Conservation (phyloP, 805 yeast genomes). For the Kazachstania bromeliacearum region DNA sequence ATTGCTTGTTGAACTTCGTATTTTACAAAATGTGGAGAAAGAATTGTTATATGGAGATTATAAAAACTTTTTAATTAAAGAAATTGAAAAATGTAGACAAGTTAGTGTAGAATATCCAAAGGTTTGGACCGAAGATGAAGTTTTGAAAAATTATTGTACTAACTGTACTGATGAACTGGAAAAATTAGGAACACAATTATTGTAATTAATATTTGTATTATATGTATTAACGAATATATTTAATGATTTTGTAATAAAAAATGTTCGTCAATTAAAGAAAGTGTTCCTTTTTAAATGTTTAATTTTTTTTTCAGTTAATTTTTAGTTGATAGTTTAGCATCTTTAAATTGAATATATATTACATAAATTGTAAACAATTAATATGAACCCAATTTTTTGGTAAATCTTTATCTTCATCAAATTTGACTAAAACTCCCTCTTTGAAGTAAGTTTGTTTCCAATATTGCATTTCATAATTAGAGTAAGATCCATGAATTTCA, state of each 20-base stretch:
- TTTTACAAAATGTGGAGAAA: slow-evolving; percentile 55
- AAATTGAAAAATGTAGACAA: slow-evolving; percentile 44
- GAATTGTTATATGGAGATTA: slow-evolving; percentile 59
- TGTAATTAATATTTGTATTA: slow-evolving; percentile 15
- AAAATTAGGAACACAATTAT: slow-evolving; percentile 7
- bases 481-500: slow-evolving; percentile 38
- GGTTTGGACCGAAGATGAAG: slow-evolving; percentile 20
- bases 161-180: slow-evolving; percentile 28
- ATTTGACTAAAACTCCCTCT: slow-evolving; percentile 35
- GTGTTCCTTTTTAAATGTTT: neutral
- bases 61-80: slow-evolving; percentile 59
- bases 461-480: slow-evolving; percentile 44
- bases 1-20: slow-evolving; percentile 54
- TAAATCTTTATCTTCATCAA: slow-evolving; percentile 18
- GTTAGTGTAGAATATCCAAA: slow-evolving; percentile 26
- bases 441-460: slow-evolving; percentile 45
- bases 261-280: no score
- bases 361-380: slow-evolving; percentile 20
- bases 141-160: slow-evolving; percentile 26
- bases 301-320: neutral
- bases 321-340: neutral
- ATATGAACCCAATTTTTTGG: slow-evolving; percentile 21
- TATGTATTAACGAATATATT: neutral
- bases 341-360: slow-evolving; percentile 1
- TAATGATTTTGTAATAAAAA: no score